A percentile compares a stretch with the other conserved stretches of the same genome.
Evolutionary conservation across 306 rosid genomes (phyloP).

Genomic region (Dalbergia cochinchinensis): DNA sequence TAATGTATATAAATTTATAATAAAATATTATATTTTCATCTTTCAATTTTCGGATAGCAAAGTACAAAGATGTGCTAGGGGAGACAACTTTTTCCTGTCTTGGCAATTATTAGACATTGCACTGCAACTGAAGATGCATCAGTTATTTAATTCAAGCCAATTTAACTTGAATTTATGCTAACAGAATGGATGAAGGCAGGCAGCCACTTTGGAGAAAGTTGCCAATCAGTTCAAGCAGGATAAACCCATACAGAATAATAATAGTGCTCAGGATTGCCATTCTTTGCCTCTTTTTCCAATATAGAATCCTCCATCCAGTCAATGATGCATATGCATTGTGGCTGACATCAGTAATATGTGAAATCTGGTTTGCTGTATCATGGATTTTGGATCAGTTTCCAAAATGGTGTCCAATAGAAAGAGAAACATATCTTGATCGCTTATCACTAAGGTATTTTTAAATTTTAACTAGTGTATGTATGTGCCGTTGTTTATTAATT

Average conservation of each 20-base stretch:
- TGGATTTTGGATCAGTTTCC: constrained; percentile 93
- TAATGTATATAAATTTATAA: neutral
- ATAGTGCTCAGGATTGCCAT: constrained; percentile 73
- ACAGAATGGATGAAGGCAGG: constrained; percentile 96
- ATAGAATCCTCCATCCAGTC: constrained; percentile 84
- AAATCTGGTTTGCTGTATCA: constrained; percentile 87
- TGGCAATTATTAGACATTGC: neutral
- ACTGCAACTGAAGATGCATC: constrained; percentile 7
- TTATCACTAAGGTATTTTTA: constrained; percentile 67
- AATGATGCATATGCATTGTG: constrained; percentile 79
- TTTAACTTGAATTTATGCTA: constrained; percentile 32
- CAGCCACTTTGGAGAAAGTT: constrained; percentile 89
- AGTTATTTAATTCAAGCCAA: neutral
- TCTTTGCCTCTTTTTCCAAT: constrained; percentile 80
- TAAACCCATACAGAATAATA: constrained; percentile 80
- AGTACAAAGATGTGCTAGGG: neutral
- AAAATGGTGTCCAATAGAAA: constrained; percentile 75
- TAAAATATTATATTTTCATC: no score
- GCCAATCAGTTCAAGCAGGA: constrained; percentile 85
- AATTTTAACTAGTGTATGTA: neutral
- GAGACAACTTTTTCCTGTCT: no score
- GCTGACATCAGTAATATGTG: constrained; percentile 87
- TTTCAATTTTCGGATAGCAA: neutral
- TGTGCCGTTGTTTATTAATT: neutral
- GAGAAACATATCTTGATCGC: constrained; percentile 92